These are phyloP conservation scores for Protomyces inundatus DNA, from an alignment of 1,139 yeast genomes.

Conservation along the genomic window DNA sequence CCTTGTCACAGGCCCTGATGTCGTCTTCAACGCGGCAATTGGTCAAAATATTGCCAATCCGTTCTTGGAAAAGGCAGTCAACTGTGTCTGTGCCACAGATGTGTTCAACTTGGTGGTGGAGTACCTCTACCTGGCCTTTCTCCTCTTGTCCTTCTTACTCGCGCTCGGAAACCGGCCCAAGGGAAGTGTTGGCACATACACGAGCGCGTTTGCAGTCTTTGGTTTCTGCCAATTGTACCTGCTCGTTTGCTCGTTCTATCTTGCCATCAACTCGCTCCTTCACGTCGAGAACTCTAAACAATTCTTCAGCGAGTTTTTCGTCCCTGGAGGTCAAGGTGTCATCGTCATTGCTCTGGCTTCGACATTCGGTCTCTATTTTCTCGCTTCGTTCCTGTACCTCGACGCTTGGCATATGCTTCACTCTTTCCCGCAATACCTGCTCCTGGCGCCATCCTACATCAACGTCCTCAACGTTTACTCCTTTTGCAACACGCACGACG, in stretches of 20 bases:
- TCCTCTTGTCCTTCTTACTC: constrained; percentile 42
- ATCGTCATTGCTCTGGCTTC: constrained; percentile 79
- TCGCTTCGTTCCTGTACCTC: constrained; percentile 68
- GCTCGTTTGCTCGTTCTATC: constrained; percentile 40
- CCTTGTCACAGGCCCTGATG: neutral
- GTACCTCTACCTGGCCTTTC: constrained; percentile 39
- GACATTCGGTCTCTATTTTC: constrained; percentile 75
- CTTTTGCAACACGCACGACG: constrained; percentile 78
- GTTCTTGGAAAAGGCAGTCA: constrained; percentile 33
- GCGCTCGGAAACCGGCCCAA: constrained; percentile 46
- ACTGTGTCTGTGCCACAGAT: constrained; percentile 18
- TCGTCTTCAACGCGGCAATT: constrained; percentile 2
- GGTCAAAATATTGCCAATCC: neutral
- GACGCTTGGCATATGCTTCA: constrained; percentile 79
- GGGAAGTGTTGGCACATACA: constrained; percentile 41
- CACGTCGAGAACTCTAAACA: constrained; percentile 31
- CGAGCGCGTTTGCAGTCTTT: constrained; percentile 38
- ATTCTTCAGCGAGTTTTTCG: constrained; percentile 27
- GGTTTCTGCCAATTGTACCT: constrained; percentile 43
- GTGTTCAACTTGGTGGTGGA: constrained; percentile 39
- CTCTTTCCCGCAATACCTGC: constrained; percentile 62
- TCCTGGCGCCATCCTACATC: constrained; percentile 69
- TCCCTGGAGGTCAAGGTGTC: constrained; percentile 38
- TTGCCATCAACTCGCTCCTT: constrained; percentile 39
- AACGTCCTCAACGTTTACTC: constrained; percentile 77